Base-by-base conservation (phyloP, 2,329 filamentous ascomycete genomes). In the Aureobasidium sp. region DNA sequence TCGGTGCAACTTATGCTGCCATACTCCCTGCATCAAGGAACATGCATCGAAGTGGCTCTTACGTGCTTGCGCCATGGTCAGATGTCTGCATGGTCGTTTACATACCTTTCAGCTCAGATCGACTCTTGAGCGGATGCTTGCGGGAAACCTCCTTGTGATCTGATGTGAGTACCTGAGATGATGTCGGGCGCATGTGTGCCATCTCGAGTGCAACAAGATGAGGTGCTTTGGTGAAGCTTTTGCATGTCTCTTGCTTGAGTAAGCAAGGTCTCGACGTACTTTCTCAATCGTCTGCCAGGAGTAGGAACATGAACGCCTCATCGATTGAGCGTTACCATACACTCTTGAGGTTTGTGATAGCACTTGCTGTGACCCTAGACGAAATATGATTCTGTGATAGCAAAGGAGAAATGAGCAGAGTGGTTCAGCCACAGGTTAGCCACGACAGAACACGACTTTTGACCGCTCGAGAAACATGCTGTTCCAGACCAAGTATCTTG, bases 41-140 rank as follows among this genome's bases (percentile, higher is more conserved):
- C 14, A 12, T 58, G 55, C 55, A 58, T 45, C 22, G 1, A n/a
- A n/a, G 55, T 58, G 55, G 55, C 55, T 47, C 7, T 44, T 37
- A 20, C 53, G 34, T 47, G 42, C 27, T 58, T 58, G 55, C 55
- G 42, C 31, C 42, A 58, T 58, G 55, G 37, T 31, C 29, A 58
- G 55, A 47, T 15, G 20, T 58, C 29, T 58, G 31, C 55, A 58
- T 58, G 14, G 42, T 55, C 51, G 25, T 15, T 42, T 31, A 37
- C 36, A 55, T 55, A 22, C 37, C n/a, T 29, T 15, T 20, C 20
- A 37, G 17, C 52, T 44, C 15, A 20, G 9, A 22, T 17, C 15
- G 5, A 34, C 3, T 41, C 3, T n/a, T 20, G 15, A 29, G 8
- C n/a, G 20, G 34, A 55, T n/a, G 25, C 22, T 3, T 55, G 25